A percentile compares a stretch with the other conserved stretches of the same genome.
phyloP scores from a whole-genome alignment of 768 basidiomycete species.

The Peribolospora kevripleyi region DNA sequence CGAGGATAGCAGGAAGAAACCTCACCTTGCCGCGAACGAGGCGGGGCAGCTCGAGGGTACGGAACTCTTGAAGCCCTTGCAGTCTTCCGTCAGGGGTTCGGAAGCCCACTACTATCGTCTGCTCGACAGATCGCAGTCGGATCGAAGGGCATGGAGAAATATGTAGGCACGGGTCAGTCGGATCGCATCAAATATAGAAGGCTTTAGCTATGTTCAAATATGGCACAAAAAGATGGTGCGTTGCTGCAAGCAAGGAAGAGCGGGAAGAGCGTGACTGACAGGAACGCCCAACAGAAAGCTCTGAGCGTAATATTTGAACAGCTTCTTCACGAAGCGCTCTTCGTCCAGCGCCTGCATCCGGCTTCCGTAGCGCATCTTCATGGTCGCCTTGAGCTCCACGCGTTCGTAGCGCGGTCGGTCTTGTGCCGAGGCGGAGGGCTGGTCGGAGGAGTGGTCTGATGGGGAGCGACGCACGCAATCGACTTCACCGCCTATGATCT shows the following conservation, averaged over 20 bases:
- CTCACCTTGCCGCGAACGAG: conserved; percentile 12
- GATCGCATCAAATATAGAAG: no score
- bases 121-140: background rate
- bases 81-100: conserved; percentile 51
- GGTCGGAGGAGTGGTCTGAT: conserved; percentile 35
- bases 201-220: no score
- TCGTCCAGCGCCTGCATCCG: conserved; percentile 43
- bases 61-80: conserved; percentile 41
- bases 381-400: conserved; percentile 65
- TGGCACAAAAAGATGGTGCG: no score
- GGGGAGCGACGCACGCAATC: conserved; percentile 37
- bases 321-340: conserved; percentile 59
- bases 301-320: conserved; percentile 81
- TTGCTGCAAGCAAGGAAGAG: conserved; percentile 13
- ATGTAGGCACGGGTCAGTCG: background rate
- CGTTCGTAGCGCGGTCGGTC: conserved; percentile 2
- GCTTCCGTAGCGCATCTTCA: conserved; percentile 29
- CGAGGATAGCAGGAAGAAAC: background rate
- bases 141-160: background rate
- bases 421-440: conserved; percentile 34
- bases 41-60: conserved; percentile 55
- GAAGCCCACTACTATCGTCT: conserved; percentile 75
- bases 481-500: conserved; percentile 71
- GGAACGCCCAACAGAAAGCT: conserved; percentile 82
- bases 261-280: conserved; percentile 17